phyloP scores from a whole-genome alignment of 1,284 basidiomycete genomes.

The Peniophora sp. region DNA sequence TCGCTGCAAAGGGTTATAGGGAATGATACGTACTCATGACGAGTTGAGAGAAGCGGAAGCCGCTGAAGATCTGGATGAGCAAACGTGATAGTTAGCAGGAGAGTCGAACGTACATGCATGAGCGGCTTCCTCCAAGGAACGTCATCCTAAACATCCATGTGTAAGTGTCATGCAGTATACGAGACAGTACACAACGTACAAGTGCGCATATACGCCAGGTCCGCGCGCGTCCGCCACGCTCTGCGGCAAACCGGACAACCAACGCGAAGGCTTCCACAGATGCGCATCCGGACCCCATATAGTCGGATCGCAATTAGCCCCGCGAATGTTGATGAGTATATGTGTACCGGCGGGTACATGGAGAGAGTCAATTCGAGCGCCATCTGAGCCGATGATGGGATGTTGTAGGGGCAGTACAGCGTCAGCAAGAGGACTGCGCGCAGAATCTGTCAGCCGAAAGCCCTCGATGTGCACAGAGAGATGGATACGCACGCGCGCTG shows the following conservation, averaged over 20 bases:
- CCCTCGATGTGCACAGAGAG: too few species aligned
- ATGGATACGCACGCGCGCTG: slow-evolving; percentile 32
- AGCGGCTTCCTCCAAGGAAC: slow-evolving; percentile 5
- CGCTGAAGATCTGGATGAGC: too few species aligned
- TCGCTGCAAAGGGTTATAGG: background rate
- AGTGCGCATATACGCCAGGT: slow-evolving; percentile 5
- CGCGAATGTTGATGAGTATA: slow-evolving; percentile 18
- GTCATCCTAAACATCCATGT: slow-evolving; percentile 2
- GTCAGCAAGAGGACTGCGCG: too few species aligned
- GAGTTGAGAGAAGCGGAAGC: slow-evolving; percentile 10
- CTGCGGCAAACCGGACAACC: slow-evolving; percentile 13
- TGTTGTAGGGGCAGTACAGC: too few species aligned
- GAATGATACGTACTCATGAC: slow-evolving; percentile 1
- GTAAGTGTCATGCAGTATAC: background rate
- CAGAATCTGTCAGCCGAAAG: too few species aligned
- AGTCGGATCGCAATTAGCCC: slow-evolving; percentile 19
- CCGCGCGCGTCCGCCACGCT: slow-evolving; percentile 1
- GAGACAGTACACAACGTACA: background rate
- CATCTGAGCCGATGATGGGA: too few species aligned
- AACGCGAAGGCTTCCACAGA: slow-evolving; percentile 23
- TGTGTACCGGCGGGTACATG: background rate
- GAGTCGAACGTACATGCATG: slow-evolving; percentile 5
- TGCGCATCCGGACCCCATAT: slow-evolving; percentile 23
- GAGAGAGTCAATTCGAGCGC: too few species aligned
- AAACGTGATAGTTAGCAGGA: too few species aligned